These are phyloP conservation scores for Oryza coarctata DNA, from an alignment of 176 grass and related monocot genomes.

Conservation along the genomic window DNA sequence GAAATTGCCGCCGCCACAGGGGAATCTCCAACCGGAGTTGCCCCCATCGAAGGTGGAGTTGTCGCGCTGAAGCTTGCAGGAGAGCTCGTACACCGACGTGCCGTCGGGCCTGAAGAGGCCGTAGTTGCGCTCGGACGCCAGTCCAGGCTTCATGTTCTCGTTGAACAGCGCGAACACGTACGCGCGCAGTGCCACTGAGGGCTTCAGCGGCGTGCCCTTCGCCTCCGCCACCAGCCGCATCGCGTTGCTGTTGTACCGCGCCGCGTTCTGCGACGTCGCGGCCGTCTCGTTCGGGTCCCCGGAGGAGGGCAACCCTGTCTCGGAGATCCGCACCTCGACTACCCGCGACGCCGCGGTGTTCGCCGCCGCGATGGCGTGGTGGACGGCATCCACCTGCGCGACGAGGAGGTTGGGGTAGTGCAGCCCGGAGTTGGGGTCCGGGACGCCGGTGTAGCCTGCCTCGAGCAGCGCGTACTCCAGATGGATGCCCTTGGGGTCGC, in stretches of 20 bases:
- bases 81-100: conserved; percentile 60
- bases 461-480: conserved; percentile 66
- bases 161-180: conserved; percentile 89
- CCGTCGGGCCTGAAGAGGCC: conserved; percentile 73
- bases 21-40: conserved; percentile 13
- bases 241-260: conserved; percentile 72
- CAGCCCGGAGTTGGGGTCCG: conserved; percentile 54
- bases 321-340: conserved; percentile 70
- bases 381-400: conserved; percentile 75
- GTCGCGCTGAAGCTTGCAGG: conserved; percentile 37
- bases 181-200: conserved; percentile 45
- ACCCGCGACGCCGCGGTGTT: conserved; percentile 34
- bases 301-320: conserved; percentile 75
- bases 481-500: conserved; percentile 49
- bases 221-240: conserved; percentile 65
- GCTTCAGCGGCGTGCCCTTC: conserved; percentile 68
- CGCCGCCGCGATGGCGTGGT: conserved; percentile 71
- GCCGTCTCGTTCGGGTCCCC: conserved; percentile 50
- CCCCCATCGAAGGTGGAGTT: conserved; percentile 24
- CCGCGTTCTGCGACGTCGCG: conserved; percentile 60
- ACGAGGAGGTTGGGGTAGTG: conserved; percentile 64
- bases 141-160: conserved; percentile 68
- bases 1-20: neutral
- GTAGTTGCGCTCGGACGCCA: conserved; percentile 69
- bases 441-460: conserved; percentile 30